These are phyloP conservation scores for Ophiostoma quercus DNA, from an alignment of 2,329 filamentous ascomycete genomes.

Conservation along the genomic window DNA sequence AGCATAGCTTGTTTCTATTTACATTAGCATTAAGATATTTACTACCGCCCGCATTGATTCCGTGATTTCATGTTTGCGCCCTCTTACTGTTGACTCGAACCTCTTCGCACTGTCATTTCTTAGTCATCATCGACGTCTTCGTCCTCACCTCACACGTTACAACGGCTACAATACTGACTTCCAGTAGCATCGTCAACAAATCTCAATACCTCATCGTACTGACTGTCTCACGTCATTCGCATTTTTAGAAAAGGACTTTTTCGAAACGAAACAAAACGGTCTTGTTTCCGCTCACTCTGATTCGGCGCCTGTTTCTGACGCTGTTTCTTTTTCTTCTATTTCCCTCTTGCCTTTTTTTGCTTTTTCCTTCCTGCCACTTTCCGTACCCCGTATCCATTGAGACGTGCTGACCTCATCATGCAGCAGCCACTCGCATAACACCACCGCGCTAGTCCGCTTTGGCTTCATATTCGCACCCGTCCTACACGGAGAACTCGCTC, in stretches of 20 bases:
- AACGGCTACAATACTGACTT: not conserved
- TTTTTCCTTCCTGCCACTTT: not conserved
- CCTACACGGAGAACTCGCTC: not conserved
- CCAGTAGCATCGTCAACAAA: not conserved
- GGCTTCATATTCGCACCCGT: not conserved
- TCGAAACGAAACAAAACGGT: conserved; percentile 6
- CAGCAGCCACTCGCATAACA: not conserved
- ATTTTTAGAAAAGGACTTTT: not conserved
- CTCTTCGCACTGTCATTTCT: not conserved
- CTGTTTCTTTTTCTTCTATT: not conserved
- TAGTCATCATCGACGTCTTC: not conserved
- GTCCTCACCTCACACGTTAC: not conserved
- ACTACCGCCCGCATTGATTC: not conserved
- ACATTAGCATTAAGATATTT: not conserved
- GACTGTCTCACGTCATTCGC: not conserved
- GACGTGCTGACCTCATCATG: conserved; percentile 19
- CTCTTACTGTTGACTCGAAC: too few species aligned
- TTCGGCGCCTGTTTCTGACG: not conserved
- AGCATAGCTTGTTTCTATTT: not conserved
- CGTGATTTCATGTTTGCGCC: not conserved
- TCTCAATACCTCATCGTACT: not conserved
- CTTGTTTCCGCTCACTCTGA: not conserved
- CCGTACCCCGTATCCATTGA: not conserved
- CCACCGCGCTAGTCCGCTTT: not conserved
- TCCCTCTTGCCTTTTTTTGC: not conserved